These are phyloP conservation scores for Talaromyces trachyspermus DNA, from an alignment of 495 filamentous ascomycete genomes.

Conservation along the genomic window DNA sequence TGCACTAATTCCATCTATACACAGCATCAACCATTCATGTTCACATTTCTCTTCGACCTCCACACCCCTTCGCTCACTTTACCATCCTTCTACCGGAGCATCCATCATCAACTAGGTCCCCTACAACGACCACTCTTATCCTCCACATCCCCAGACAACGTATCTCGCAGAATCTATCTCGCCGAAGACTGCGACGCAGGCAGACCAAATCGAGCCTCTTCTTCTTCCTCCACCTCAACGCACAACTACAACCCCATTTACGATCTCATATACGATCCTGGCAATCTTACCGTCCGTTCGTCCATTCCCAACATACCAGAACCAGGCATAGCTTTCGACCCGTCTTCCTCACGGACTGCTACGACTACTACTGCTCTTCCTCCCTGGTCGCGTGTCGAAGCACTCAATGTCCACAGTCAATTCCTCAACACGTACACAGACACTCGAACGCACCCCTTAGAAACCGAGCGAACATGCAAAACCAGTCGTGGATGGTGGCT, in stretches of 20 bases:
- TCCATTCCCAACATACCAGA: constrained; percentile 88
- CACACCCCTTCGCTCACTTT: constrained; percentile 58
- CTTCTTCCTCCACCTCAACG: no score
- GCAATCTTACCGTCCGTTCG: constrained; percentile 66
- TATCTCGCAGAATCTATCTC: constrained; percentile 37
- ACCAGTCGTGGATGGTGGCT: constrained; percentile 94
- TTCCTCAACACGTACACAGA: constrained; percentile 67
- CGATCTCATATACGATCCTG: constrained; percentile 81
- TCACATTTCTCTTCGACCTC: constrained; percentile 77
- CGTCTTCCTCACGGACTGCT: no score
- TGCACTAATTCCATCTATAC: background rate
- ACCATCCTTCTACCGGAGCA: constrained; percentile 65
- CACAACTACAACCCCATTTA: constrained; percentile 53
- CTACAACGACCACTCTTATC: constrained; percentile 62
- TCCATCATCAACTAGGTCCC: constrained; percentile 75
- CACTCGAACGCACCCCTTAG: constrained; percentile 49
- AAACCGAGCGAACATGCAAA: constrained; percentile 83
- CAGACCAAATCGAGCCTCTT: constrained; percentile 7
- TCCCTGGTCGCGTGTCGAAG: no score
- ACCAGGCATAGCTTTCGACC: constrained; percentile 33
- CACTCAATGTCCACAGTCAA: constrained; percentile 83
- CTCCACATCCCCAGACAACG: constrained; percentile 54
- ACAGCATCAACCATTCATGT: constrained; percentile 77
- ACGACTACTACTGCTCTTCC: no score
- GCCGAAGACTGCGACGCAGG: constrained; percentile 2